Evolutionary conservation across 768 basidiomycete species (phyloP), one percentile per base, ranked within the genome.

Genomic region (Clathrus columnatus): DNA sequence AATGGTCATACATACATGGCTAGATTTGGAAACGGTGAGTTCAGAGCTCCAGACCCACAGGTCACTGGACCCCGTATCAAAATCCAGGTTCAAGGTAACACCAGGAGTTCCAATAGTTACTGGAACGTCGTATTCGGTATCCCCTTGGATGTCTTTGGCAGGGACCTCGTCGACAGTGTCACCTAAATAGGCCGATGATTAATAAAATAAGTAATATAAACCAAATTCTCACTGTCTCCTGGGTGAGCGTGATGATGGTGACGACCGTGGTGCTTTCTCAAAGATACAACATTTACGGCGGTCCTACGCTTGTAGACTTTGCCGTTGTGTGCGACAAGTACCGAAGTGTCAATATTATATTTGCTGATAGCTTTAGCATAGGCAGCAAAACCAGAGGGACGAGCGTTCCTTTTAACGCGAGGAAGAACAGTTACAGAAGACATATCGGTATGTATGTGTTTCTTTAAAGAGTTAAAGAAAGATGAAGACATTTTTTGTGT

Each of bases 81-180:
- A 53, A 32, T 53, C 51, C 43, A 68, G 67, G 56, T 72, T 67
- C 36, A 71, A 60, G 5, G 68, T 70, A 29, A 71, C 67, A 36
- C 68, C 70, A 4, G 72, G 72, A 16, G 70, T 71, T 44, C 72
- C 72, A 28, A 71, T 68, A 54, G 63, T 70, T 28, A 73, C 71
- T 6, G 67, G 66, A 18, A 73, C 70, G 36, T 70, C 67, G 51
- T 72, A 73, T 59, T 71, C 71, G 36, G 64, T 59, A 54, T 69
- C 70, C 48, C 45, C 61, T 44, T 64, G 59, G 21, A 65, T 61
- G 20, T 58, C 59, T 44, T 59, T 57, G 5, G 64, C 63, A 1
- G 64, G 64, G n/a, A 65, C 64, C 47, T 65, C 58, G n/a, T 60
- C 57, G 4, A 54, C 57, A 7, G 30, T 32, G n/a, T 32, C 16